A percentile compares a stretch with the other conserved stretches of the same genome.
phyloP scores from a whole-genome alignment of 1,139 yeast genomes.

The Candida albicans region DNA sequence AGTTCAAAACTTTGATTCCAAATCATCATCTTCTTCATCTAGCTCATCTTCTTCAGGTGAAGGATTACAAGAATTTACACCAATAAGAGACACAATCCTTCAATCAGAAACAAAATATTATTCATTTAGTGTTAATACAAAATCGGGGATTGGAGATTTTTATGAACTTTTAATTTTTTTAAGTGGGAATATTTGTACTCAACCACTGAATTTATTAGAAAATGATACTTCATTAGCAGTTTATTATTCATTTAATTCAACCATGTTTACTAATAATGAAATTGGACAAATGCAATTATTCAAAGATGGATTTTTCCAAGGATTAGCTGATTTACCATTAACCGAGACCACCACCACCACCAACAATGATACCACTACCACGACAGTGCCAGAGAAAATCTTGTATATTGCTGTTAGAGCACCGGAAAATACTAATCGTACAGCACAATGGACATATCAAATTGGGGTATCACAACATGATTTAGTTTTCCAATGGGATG shows the following conservation, averaged over 20 bases:
- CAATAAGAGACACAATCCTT: slow-evolving; percentile 38
- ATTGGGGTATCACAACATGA: slow-evolving; percentile 69
- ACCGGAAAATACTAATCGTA: slow-evolving; percentile 38
- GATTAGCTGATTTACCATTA: slow-evolving; percentile 39
- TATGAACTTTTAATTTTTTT: slow-evolving; percentile 57
- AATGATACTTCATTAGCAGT: slow-evolving; percentile 45
- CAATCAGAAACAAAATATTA: slow-evolving; percentile 44
- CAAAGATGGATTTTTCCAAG: slow-evolving; percentile 55
- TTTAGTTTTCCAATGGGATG: slow-evolving; percentile 71
- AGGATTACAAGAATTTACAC: slow-evolving; percentile 46
- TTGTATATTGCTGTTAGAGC: slow-evolving; percentile 52
- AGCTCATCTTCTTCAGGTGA: slow-evolving; percentile 15
- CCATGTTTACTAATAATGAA: slow-evolving; percentile 34
- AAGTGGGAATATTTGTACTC: slow-evolving; percentile 58
- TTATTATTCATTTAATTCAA: slow-evolving; percentile 50
- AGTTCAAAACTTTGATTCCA: background rate
- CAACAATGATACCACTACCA: background rate
- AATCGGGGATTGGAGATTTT: slow-evolving; percentile 46
- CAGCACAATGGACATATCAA: slow-evolving; percentile 58
- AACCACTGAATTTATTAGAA: slow-evolving; percentile 36
- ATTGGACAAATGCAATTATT: slow-evolving; percentile 34
- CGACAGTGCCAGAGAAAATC: slow-evolving; percentile 17
- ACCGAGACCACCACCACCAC: background rate
- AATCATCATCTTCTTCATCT: background rate
- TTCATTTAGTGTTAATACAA: slow-evolving; percentile 46